These are phyloP conservation scores for Kluyveromyces lactis DNA, from an alignment of 805 yeast genomes.

Conservation along the genomic window DNA sequence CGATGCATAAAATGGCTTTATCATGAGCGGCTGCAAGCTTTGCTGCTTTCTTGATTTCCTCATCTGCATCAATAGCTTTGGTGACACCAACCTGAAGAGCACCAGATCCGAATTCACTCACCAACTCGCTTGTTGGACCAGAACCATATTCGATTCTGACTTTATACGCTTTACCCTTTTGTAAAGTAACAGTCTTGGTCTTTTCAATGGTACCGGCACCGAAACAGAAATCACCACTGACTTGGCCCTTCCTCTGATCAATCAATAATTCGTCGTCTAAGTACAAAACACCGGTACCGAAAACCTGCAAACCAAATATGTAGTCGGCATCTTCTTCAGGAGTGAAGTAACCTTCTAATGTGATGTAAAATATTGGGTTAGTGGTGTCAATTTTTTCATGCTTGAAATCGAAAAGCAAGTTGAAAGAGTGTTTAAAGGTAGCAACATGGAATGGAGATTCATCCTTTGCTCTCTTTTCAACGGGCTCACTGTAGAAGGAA, in stretches of 20 bases:
- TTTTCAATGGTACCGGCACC: constrained; percentile 51
- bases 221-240: constrained; percentile 41
- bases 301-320: constrained; percentile 43
- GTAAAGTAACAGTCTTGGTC: constrained; percentile 31
- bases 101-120: constrained; percentile 29
- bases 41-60: constrained; percentile 36
- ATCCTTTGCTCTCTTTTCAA: constrained; percentile 3
- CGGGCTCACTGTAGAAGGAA: constrained; percentile 20
- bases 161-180: constrained; percentile 38
- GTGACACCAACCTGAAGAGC: constrained; percentile 29
- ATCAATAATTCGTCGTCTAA: constrained; percentile 44
- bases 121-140: constrained; percentile 31
- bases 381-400: constrained; percentile 16
- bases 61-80: constrained; percentile 23
- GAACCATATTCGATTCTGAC: constrained; percentile 45
- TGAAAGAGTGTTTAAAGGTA: constrained; percentile 12
- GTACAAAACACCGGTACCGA: constrained; percentile 49
- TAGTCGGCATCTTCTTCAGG: constrained; percentile 43
- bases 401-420: constrained; percentile 25
- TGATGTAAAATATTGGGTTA: constrained; percentile 32
- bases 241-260: constrained; percentile 49
- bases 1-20: constrained; percentile 44
- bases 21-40: constrained; percentile 42
- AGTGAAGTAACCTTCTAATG: constrained; percentile 34
- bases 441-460: constrained; percentile 25